Conservation (phyloP, 1,139 yeast genomes). For the Suhomyces kunorum region DNA sequence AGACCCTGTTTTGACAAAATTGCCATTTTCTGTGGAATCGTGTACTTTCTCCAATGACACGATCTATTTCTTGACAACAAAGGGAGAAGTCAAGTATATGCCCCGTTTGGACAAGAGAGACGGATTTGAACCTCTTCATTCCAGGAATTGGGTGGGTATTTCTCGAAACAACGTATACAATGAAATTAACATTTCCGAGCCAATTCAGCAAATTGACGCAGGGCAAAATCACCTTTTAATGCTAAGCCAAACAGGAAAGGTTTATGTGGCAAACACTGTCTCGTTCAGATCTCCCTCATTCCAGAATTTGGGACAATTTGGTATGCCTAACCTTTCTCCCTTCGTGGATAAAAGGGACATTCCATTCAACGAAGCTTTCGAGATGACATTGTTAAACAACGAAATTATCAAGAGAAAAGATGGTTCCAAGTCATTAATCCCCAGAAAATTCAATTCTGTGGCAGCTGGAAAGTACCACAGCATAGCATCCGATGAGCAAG, state of each 20-base stretch:
- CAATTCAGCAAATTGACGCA: slow-evolving; percentile 50
- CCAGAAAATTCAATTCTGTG: slow-evolving; percentile 55
- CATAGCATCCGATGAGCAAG: slow-evolving; percentile 61
- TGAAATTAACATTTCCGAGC: slow-evolving; percentile 33
- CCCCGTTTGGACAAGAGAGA: slow-evolving; percentile 37
- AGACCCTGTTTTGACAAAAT: slow-evolving; percentile 27
- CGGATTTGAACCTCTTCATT: slow-evolving; percentile 20
- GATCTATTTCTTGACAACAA: slow-evolving; percentile 58
- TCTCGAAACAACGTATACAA: slow-evolving; percentile 11
- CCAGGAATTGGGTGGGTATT: slow-evolving; percentile 31
- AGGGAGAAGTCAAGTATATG: slow-evolving; percentile 53
- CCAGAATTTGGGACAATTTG: slow-evolving; percentile 75
- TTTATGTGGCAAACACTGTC: slow-evolving; percentile 53
- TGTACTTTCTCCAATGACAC: slow-evolving; percentile 55
- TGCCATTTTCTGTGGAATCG: slow-evolving; percentile 50
- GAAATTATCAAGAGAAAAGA: slow-evolving; percentile 27
- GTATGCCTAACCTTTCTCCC: slow-evolving; percentile 72
- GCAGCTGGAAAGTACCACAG: slow-evolving; percentile 79
- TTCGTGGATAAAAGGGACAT: slow-evolving; percentile 29
- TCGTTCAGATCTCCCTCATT: slow-evolving; percentile 26
- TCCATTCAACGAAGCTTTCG: slow-evolving; percentile 33
- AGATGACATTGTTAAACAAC: slow-evolving; percentile 39
- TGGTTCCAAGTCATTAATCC: slow-evolving; percentile 28
- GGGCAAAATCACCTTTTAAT: slow-evolving; percentile 72
- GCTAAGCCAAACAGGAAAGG: slow-evolving; percentile 61